Percentiles rank a stretch among this genome's conserved stretches.
Conservation (phyloP, 1,139 yeast species). For the Kodamaea suecica region DNA sequence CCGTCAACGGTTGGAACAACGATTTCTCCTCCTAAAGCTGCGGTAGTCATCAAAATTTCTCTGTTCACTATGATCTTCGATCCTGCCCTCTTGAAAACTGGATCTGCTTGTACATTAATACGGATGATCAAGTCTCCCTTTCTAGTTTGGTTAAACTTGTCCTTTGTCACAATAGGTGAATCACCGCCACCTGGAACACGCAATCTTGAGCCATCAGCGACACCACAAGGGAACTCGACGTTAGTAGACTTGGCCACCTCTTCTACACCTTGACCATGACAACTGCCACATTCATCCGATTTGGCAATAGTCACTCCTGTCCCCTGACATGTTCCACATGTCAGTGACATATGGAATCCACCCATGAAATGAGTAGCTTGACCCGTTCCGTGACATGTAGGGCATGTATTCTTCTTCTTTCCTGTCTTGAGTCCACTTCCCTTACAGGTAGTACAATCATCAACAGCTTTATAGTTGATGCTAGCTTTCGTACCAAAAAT, state of each 20-base stretch:
- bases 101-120: conserved; percentile 72
- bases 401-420: conserved; percentile 74
- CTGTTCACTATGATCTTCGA: conserved; percentile 61
- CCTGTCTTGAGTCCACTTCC: conserved; percentile 86
- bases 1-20: conserved; percentile 86
- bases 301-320: conserved; percentile 75
- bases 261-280: conserved; percentile 88
- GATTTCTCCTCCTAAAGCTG: conserved; percentile 90
- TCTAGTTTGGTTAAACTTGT: conserved; percentile 57
- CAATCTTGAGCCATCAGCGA: conserved; percentile 80
- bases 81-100: conserved; percentile 63
- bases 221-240: conserved; percentile 85
- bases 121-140: conserved; percentile 89
- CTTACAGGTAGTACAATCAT: conserved; percentile 72
- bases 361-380: conserved; percentile 83
- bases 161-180: conserved; percentile 70
- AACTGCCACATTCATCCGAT: conserved; percentile 67
- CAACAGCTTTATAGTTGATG: conserved; percentile 71
- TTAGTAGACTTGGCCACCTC: conserved; percentile 65
- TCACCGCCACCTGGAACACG: conserved; percentile 90
- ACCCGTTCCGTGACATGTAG: conserved; percentile 91
- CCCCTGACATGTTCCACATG: conserved; percentile 87
- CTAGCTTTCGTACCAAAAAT: conserved; percentile 72
- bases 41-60: conserved; percentile 88
- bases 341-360: conserved; percentile 95